Evolutionary conservation across 305 asterid genomes (phyloP).

Genomic region (Salvia sclarea): DNA sequence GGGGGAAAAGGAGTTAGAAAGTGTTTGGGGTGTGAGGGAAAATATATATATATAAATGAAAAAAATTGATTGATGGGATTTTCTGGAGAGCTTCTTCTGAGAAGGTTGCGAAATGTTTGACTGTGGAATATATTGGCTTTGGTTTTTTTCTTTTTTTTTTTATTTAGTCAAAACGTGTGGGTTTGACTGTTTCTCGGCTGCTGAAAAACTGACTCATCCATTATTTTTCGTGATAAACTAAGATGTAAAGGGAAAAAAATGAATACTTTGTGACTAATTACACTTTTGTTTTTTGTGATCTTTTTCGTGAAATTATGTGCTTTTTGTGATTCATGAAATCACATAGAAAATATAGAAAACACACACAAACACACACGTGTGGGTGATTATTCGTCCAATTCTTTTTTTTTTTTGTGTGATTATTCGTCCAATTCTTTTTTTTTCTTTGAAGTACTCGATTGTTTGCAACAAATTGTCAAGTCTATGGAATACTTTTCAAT

Average conservation of each 20-base stretch:
- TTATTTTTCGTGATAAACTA: not conserved
- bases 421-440: too few relatives aligned
- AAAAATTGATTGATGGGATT: not conserved
- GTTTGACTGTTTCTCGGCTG: constrained; percentile 74
- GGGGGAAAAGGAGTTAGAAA: not conserved
- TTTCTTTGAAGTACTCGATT: too few relatives aligned
- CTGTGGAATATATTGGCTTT: constrained; percentile 52
- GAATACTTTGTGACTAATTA: not conserved
- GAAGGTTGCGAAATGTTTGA: constrained; percentile 51
- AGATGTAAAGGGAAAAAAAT: not conserved
- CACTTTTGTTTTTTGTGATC: not conserved
- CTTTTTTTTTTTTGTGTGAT: too few relatives aligned
- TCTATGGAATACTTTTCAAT: too few relatives aligned
- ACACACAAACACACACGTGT: not conserved
- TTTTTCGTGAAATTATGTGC: not conserved
- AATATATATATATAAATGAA: not conserved
- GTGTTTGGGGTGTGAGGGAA: constrained; percentile 5
- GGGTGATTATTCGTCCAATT: not conserved
- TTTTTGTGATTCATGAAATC: not conserved
- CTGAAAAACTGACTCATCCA: constrained; percentile 38
- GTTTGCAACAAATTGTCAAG: not conserved
- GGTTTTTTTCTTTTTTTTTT: not conserved
- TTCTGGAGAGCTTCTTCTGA: constrained; percentile 35
- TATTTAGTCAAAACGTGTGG: constrained; percentile 63
- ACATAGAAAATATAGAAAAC: too few relatives aligned